Percentiles rank a stretch among this genome's conserved stretches.
These are phyloP conservation scores for Colletotrichum phormii DNA, from an alignment of 2,329 filamentous ascomycete genomes.

Conservation along the genomic window DNA sequence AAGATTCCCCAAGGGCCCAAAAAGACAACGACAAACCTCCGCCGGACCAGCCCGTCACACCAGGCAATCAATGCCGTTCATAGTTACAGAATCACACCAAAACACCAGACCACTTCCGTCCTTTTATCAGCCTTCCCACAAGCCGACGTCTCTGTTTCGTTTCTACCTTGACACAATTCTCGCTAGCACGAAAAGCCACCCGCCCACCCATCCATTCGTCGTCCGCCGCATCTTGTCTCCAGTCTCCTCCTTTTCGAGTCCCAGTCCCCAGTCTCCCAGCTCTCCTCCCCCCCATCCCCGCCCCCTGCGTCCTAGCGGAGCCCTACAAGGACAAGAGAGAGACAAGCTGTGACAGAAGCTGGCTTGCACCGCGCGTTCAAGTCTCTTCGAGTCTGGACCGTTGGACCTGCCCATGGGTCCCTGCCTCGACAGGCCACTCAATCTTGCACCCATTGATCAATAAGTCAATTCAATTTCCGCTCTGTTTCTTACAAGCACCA, in stretches of 20 bases:
- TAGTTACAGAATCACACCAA: slow-evolving; percentile 1
- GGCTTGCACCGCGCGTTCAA: slow-evolving; percentile 31
- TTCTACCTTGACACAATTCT: slow-evolving; percentile 18
- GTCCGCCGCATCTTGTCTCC: slow-evolving; percentile 7
- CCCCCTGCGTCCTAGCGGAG: slow-evolving; percentile 30
- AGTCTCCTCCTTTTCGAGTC: slow-evolving; percentile 3
- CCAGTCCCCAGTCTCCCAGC: slow-evolving; percentile 1
- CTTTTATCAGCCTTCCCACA: slow-evolving; percentile 6
- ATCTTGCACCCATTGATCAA: slow-evolving; percentile 4
- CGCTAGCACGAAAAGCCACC: slow-evolving; percentile 13
- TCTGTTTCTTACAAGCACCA: slow-evolving; percentile 7
- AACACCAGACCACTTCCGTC: background rate
- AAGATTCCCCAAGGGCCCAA: background rate
- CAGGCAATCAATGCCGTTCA: slow-evolving; percentile 20
- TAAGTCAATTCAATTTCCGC: slow-evolving; percentile 1
- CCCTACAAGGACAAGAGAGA: slow-evolving; percentile 31
- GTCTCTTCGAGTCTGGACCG: slow-evolving; percentile 17
- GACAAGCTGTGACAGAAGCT: slow-evolving; percentile 29
- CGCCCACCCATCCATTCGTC: background rate
- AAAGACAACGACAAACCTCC: background rate
- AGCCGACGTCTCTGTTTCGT: slow-evolving; percentile 30
- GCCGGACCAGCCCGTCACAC: slow-evolving; percentile 25
- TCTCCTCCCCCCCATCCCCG: slow-evolving; percentile 4
- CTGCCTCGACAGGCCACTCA: slow-evolving; percentile 25
- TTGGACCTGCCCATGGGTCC: slow-evolving; percentile 21